A percentile compares a stretch with the other conserved stretches of the same genome.
phyloP scores from a whole-genome alignment of 2,329 filamentous ascomycete species.

The Claviceps sp. region DNA sequence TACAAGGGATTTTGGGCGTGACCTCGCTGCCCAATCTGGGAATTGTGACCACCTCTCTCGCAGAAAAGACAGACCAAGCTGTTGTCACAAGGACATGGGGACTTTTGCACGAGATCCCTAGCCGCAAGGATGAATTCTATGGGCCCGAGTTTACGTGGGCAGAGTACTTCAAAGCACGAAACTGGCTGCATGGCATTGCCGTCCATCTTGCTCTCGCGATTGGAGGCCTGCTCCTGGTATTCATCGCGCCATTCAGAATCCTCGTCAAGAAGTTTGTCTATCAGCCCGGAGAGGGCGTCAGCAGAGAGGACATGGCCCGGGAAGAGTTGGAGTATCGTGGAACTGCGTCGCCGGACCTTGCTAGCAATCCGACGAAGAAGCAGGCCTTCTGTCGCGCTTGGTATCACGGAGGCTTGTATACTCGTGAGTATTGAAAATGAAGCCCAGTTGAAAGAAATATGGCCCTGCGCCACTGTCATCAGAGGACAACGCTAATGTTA shows the following conservation, averaged over 20 bases:
- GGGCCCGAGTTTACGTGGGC: constrained; percentile 47
- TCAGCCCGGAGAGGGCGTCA: constrained; percentile 42
- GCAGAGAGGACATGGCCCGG: constrained; percentile 37
- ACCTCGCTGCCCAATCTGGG: constrained; percentile 37
- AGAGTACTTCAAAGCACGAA: constrained; percentile 39
- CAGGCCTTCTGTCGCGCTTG: constrained; percentile 41
- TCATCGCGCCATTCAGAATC: constrained; percentile 30
- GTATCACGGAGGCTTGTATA: constrained; percentile 50
- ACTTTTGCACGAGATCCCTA: constrained; percentile 33
- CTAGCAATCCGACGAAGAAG: constrained; percentile 25
- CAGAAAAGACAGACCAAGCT: constrained; percentile 35
- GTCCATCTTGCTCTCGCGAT: constrained; percentile 36
- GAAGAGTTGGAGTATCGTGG: constrained; percentile 51
- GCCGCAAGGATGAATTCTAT: constrained; percentile 34
- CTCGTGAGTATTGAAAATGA: constrained; percentile 30
- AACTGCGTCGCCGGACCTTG: constrained; percentile 45
- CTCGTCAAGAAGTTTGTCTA: constrained; percentile 30
- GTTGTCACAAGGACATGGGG: constrained; percentile 52
- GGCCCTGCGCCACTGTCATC: neutral
- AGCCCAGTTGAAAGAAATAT: neutral
- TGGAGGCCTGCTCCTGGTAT: constrained; percentile 28
- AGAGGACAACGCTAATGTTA: neutral
- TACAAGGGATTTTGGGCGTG: constrained; percentile 36
- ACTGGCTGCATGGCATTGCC: constrained; percentile 34
- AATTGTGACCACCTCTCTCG: constrained; percentile 38